phyloP scores from a whole-genome alignment of 2,329 filamentous ascomycete species.

The Claviceps cyperi region DNA sequence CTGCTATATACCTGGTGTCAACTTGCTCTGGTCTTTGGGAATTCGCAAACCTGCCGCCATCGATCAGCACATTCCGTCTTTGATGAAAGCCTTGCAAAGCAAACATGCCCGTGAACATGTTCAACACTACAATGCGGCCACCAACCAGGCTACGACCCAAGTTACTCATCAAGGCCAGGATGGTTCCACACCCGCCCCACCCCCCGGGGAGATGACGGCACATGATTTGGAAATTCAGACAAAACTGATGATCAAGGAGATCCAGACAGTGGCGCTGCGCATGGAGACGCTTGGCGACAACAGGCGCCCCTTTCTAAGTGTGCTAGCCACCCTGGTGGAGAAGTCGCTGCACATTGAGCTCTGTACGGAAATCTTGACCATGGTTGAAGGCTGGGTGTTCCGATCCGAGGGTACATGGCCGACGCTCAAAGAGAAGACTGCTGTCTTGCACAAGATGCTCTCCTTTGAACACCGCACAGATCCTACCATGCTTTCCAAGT shows the following conservation, averaged over 20 bases:
- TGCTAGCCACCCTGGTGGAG: slow-evolving; percentile 86
- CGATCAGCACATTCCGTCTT: slow-evolving; percentile 69
- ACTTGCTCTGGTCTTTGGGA: slow-evolving; percentile 83
- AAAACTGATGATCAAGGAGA: slow-evolving; percentile 82
- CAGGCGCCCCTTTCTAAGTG: slow-evolving; percentile 83
- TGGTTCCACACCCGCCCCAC: slow-evolving; percentile 35
- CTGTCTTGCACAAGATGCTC: slow-evolving; percentile 97
- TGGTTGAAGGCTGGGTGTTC: slow-evolving; percentile 96
- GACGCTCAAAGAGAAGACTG: slow-evolving; percentile 96
- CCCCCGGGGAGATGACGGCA: slow-evolving; percentile 43
- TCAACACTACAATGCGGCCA: slow-evolving; percentile 50
- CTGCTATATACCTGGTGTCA: slow-evolving; percentile 79
- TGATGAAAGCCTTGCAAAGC: slow-evolving; percentile 87
- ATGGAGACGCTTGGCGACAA: slow-evolving; percentile 91
- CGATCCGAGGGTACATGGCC: slow-evolving; percentile 88
- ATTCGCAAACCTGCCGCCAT: slow-evolving; percentile 74
- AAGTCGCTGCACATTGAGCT: slow-evolving; percentile 78
- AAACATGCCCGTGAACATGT: slow-evolving; percentile 93
- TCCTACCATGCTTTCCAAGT: slow-evolving; percentile 75
- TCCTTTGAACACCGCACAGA: slow-evolving; percentile 81
- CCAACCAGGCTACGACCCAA: slow-evolving; percentile 32
- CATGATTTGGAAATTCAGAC: slow-evolving; percentile 83
- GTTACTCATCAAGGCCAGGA: slow-evolving; percentile 32
- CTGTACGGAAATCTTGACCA: slow-evolving; percentile 81
- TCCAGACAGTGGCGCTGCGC: slow-evolving; percentile 79